Percentiles rank a stretch among this genome's conserved stretches.
Evolutionary conservation across 2,329 filamentous ascomycete species (phyloP).

Genomic region (Stemphylium vesicarium): DNA sequence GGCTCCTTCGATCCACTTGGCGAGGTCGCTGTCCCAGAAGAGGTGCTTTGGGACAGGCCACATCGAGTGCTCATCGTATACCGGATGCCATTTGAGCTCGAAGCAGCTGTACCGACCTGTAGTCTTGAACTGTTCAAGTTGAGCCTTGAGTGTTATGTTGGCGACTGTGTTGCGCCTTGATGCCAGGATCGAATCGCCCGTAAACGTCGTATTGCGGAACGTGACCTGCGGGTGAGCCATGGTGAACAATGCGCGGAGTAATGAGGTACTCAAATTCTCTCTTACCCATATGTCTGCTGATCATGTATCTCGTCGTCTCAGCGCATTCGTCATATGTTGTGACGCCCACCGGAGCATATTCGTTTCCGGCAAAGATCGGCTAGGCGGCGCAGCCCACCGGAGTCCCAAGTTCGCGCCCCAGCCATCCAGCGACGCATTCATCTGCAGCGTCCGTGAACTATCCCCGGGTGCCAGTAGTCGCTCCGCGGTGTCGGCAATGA

Average conservation of each 20-base stretch:
- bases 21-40: constrained; percentile 66
- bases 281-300: no score
- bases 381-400: no score
- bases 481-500: no score
- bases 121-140: constrained; percentile 16
- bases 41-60: constrained; percentile 65
- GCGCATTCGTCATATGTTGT: no score
- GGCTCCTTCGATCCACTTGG: constrained; percentile 68
- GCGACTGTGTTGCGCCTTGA: constrained; percentile 16
- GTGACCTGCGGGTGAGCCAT: constrained; percentile 14
- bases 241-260: background rate
- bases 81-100: constrained; percentile 62
- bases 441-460: no score
- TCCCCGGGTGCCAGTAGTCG: no score
- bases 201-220: constrained; percentile 16
- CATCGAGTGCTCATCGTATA: constrained; percentile 58
- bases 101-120: constrained; percentile 57
- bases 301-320: no score
- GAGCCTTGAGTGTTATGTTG: constrained; percentile 11
- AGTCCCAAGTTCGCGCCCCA: no score
- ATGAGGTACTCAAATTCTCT: no score
- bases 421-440: no score
- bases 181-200: constrained; percentile 9
- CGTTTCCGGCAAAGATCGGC: no score
- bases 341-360: no score